Percentiles rank a stretch among this genome's conserved stretches.
phyloP scores from a whole-genome alignment of 139 green algal species.

The Tetraselmis chui region DNA sequence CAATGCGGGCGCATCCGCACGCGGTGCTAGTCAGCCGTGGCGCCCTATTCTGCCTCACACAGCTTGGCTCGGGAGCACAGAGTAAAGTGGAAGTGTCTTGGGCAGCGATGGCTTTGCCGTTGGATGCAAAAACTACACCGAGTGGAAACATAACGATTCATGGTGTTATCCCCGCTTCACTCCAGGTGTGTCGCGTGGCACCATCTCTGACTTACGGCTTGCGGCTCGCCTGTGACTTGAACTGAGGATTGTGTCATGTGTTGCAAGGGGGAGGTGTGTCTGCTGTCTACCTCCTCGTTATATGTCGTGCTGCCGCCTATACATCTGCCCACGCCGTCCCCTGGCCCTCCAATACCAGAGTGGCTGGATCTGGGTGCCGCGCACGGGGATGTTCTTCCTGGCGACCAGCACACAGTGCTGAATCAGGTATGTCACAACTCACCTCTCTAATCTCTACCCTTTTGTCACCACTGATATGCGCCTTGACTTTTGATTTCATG shows the following conservation, averaged over 20 bases:
- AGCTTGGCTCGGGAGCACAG: too few relatives aligned
- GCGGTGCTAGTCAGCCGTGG: too few relatives aligned
- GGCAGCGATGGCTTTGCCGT: background rate
- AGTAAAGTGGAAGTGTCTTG: background rate
- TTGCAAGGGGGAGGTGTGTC: background rate
- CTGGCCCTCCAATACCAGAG: background rate
- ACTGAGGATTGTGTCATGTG: background rate
- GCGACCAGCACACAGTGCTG: too few relatives aligned
- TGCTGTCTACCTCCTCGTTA: background rate
- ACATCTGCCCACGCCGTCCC: background rate
- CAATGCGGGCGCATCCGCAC: too few relatives aligned
- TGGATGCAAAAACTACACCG: background rate
- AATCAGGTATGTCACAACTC: too few relatives aligned
- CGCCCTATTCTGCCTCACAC: too few relatives aligned
- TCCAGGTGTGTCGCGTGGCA: too few relatives aligned
- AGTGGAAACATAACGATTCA: background rate
- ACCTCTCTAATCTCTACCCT: too few relatives aligned
- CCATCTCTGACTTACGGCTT: background rate
- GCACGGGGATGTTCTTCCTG: too few relatives aligned
- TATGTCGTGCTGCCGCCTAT: background rate
- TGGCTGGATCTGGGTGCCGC: background rate
- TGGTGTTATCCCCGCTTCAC: background rate
- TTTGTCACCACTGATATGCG: background rate
- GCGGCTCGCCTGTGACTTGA: too few relatives aligned
- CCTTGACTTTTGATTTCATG: background rate